A percentile compares a stretch with the other conserved stretches of the same genome.
phyloP scores from a whole-genome alignment of 192 early-diverging fungal genomes.

The Radiomyces spectabilis region DNA sequence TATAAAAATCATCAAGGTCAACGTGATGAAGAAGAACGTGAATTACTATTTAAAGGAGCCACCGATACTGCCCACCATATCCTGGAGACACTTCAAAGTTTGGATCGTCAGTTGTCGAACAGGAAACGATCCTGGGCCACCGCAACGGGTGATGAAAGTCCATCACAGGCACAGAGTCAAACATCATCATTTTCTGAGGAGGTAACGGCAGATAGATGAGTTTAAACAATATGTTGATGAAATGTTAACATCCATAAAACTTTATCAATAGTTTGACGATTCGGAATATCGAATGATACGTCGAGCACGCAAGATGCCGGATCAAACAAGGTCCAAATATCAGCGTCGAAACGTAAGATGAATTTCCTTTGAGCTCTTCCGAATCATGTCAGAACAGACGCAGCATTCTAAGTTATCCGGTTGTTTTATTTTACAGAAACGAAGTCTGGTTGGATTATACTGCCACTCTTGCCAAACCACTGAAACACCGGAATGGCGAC shows the following conservation, averaged over 20 bases:
- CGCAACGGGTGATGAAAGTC: too few species aligned
- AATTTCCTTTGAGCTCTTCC: not conserved
- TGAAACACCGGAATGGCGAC: slow-evolving; percentile 91
- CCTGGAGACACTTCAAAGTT: not conserved
- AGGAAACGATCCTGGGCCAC: not conserved
- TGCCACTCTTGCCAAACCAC: slow-evolving; percentile 78
- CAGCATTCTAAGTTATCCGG: not conserved
- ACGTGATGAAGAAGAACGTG: not conserved
- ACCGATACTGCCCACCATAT: not conserved
- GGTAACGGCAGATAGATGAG: too few species aligned
- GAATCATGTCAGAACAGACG: not conserved
- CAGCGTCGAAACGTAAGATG: not conserved
- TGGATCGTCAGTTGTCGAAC: not conserved
- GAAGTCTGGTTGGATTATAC: slow-evolving; percentile 47
- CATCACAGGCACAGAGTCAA: too few species aligned
- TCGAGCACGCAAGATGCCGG: not conserved
- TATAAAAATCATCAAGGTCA: not conserved
- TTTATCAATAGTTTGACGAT: not conserved
- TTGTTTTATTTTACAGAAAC: slow-evolving; percentile 13
- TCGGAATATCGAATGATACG: slow-evolving; percentile 2
- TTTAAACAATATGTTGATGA: too few species aligned
- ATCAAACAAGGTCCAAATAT: not conserved
- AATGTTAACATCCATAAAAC: too few species aligned
- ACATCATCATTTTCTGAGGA: too few species aligned
- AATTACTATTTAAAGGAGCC: not conserved